Percentiles rank a stretch among this genome's conserved stretches.
Evolutionary conservation across 2,329 filamentous ascomycete genomes (phyloP).

Genomic region (Fusarium sp.): DNA sequence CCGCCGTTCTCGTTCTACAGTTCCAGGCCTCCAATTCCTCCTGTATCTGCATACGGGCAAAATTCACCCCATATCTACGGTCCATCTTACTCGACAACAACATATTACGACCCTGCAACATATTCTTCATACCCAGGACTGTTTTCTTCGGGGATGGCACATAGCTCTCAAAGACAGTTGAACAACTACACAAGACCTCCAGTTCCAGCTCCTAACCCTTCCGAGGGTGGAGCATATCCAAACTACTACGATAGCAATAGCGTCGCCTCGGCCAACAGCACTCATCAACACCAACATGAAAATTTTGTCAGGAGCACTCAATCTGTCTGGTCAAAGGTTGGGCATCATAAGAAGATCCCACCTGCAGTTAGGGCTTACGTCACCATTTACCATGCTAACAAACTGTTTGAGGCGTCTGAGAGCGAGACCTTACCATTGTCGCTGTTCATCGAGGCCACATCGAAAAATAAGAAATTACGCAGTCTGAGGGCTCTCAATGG

Average conservation of each 20-base stretch:
- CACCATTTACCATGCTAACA: slow-evolving; percentile 70
- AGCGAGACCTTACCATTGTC: slow-evolving; percentile 63
- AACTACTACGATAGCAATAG: neutral
- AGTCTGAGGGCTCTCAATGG: slow-evolving; percentile 63
- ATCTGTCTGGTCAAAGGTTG: slow-evolving; percentile 70
- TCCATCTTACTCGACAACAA: neutral
- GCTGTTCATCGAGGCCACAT: slow-evolving; percentile 68
- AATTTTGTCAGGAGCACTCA: slow-evolving; percentile 64
- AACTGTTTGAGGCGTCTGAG: slow-evolving; percentile 66
- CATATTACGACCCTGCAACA: slow-evolving; percentile 18
- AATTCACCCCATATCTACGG: slow-evolving; percentile 18
- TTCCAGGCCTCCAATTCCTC: slow-evolving; percentile 16
- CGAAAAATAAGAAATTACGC: slow-evolving; percentile 65
- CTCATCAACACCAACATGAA: slow-evolving; percentile 59
- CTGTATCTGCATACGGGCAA: slow-evolving; percentile 9
- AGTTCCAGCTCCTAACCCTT: neutral
- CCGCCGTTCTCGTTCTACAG: slow-evolving; percentile 5
- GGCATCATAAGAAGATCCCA: slow-evolving; percentile 68
- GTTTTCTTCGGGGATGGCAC: slow-evolving; percentile 3
- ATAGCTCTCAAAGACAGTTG: neutral
- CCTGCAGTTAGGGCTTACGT: slow-evolving; percentile 70
- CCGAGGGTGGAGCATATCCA: slow-evolving; percentile 11
- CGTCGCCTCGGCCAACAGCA: neutral
- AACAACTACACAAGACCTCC: slow-evolving; percentile 6
- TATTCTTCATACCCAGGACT: slow-evolving; percentile 22